Evolutionary conservation across 2,329 filamentous ascomycete species (phyloP).

Genomic region (Colletotrichum gigasporum): DNA sequence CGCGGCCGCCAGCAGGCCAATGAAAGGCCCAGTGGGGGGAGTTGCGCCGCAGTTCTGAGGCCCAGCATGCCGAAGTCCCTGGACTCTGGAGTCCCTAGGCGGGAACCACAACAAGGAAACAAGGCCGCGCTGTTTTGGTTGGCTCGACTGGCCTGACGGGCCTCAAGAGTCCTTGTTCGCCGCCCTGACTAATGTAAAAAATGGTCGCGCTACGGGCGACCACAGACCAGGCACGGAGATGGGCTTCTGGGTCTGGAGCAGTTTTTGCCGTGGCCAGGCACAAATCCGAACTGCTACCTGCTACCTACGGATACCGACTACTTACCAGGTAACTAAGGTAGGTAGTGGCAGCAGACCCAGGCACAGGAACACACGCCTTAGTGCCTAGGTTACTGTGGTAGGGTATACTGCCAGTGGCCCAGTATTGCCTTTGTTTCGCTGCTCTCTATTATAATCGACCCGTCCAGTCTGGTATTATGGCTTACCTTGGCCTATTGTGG

Average conservation of each 20-base stretch:
- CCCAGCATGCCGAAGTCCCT: background rate
- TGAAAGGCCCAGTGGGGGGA: slow-evolving; percentile 5
- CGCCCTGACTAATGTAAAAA: slow-evolving; percentile 32
- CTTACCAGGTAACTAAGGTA: too few relatives aligned
- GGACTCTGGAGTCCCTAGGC: background rate
- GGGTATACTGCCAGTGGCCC: too few relatives aligned
- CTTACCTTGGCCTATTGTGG: background rate
- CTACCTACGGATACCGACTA: too few relatives aligned
- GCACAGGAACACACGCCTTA: too few relatives aligned
- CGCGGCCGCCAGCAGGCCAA: slow-evolving; percentile 15
- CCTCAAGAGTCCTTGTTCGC: slow-evolving; percentile 15
- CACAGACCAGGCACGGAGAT: slow-evolving; percentile 25
- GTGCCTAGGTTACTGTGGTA: too few relatives aligned
- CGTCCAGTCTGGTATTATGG: background rate
- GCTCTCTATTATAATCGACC: too few relatives aligned
- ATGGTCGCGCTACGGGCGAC: slow-evolving; percentile 20
- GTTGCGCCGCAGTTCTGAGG: background rate
- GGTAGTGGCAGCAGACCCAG: too few relatives aligned
- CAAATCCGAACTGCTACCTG: too few relatives aligned
- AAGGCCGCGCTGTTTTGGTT: background rate
- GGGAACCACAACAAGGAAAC: background rate
- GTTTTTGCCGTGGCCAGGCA: slow-evolving; percentile 1
- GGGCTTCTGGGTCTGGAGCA: background rate
- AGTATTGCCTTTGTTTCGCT: background rate
- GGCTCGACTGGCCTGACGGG: background rate